Conservation (phyloP, 495 filamentous ascomycete genomes). For the Neurospora tetraspora region DNA sequence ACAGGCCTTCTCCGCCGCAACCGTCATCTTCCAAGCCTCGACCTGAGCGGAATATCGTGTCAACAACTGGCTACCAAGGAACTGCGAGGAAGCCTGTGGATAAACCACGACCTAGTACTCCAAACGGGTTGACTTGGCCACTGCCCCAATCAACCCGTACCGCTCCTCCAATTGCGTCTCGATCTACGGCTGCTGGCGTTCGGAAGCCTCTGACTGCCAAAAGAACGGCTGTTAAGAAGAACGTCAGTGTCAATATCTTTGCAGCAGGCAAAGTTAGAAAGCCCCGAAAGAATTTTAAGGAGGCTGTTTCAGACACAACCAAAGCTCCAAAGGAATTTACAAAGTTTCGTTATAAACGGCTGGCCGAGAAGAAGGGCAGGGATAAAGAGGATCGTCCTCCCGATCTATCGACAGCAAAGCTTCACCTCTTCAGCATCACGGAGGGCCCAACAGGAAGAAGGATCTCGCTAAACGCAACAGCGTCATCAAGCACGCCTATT, state of each 20-base stretch:
- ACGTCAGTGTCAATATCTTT: constrained; percentile 18
- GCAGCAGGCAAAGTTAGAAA: constrained; percentile 15
- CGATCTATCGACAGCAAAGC: constrained; percentile 1
- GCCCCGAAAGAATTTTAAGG: constrained; percentile 8
- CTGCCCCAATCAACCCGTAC: background rate
- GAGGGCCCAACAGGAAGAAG: background rate
- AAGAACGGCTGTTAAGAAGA: constrained; percentile 8
- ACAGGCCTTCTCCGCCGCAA: background rate
- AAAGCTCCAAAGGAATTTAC: constrained; percentile 23
- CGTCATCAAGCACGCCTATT: background rate
- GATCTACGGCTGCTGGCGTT: background rate
- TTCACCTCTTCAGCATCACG: constrained; percentile 6
- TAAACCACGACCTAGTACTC: background rate
- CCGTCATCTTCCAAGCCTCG: background rate
- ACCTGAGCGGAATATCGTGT: background rate
- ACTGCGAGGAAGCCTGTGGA: constrained; percentile 13
- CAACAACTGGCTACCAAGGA: constrained; percentile 21
- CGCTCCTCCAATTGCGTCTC: background rate
- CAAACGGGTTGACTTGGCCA: background rate
- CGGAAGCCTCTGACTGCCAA: constrained; percentile 9
- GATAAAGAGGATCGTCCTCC: constrained; percentile 20
- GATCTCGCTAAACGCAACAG: background rate
- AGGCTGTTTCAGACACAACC: constrained; percentile 24
- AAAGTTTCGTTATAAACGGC: constrained; percentile 6
- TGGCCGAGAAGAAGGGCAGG: constrained; percentile 13